These are phyloP conservation scores for Chytriomyces confervae DNA, from an alignment of 192 early-diverging fungal species.

Conservation along the genomic window DNA sequence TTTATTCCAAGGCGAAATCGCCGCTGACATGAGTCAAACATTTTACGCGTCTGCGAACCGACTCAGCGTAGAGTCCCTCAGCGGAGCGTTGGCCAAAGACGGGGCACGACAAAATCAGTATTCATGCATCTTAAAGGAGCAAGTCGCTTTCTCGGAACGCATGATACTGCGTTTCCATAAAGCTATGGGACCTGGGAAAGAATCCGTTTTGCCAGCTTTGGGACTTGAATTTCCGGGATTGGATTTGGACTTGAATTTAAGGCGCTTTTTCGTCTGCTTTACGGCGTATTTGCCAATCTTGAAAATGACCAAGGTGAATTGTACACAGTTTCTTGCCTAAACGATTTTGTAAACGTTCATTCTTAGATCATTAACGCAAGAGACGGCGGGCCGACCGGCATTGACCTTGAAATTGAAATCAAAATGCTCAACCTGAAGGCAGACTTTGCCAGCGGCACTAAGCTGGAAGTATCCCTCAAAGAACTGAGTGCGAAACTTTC, in stretches of 20 bases:
- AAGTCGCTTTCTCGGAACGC: neutral
- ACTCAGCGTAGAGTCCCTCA: neutral
- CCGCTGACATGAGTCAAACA: slow-evolving; percentile 21
- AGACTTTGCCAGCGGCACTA: slow-evolving; percentile 7
- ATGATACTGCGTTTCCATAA: neutral
- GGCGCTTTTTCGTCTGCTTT: slow-evolving; percentile 28
- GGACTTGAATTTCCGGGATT: slow-evolving; percentile 1
- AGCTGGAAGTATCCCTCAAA: neutral
- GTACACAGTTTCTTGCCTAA: too few relatives aligned
- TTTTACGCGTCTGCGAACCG: neutral
- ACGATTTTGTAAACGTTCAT: neutral
- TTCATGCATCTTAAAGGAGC: neutral
- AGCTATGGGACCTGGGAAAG: neutral
- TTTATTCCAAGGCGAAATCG: neutral
- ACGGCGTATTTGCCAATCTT: slow-evolving; percentile 27
- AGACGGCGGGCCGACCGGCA: slow-evolving; percentile 11
- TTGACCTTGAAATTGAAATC: slow-evolving; percentile 10
- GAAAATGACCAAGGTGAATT: slow-evolving; percentile 26
- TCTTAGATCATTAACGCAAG: slow-evolving; percentile 21
- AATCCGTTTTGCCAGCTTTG: neutral
- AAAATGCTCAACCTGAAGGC: neutral
- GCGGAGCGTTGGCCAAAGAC: neutral
- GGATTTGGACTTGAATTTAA: slow-evolving; percentile 19
- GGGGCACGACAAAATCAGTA: neutral
- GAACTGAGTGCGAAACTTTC: neutral